Base-by-base conservation (phyloP, 2,329 filamentous ascomycete species). In the Pleoardoris graminearum region DNA sequence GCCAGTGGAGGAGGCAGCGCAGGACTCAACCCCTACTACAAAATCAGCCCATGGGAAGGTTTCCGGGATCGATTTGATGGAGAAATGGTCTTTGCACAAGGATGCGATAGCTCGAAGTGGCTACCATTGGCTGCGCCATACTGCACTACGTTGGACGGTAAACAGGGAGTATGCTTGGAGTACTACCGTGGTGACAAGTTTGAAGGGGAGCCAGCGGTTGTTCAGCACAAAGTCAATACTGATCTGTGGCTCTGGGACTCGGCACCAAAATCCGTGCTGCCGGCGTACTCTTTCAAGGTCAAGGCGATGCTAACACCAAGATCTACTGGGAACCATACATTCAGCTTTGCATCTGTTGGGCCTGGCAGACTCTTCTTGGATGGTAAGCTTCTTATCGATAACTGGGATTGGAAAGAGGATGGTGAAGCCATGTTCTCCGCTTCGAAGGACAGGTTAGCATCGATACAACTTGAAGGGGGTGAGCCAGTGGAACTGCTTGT, bases 191-290 rank as follows among this genome's bases (percentile, higher is more conserved):
- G 85, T 4, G 85, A 88, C 58, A 78, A 81, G 52, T 87, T 88
- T 56, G 71, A 83, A 51, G 84, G 84, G 1, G 68, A 76, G 19
- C 82, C 85, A 8, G 76, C 79, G 0, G 76, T 85, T 14, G 76
- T 81, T 2, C 84, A 88, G 64, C 78, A 79, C 45, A 80, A 85
- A 56, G 79, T 76, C 7, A 86, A 85, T 62, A 87, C 85, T 0
- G 85, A 88, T 64, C 78, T 88, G 1, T 88, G 86, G 76, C 77
- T 89, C 2, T 88, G 85, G 85, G 86, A 89, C 60, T 88, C 85
- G 3, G 85, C 84, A 0, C 86, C 85, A 5, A 76, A 78, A 19
- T 76, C 85, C 54, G 79, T 86, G 12, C 81, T 85, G 0, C 83
- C 83, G 0, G 80, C 84, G 48, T 88, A 84, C 79, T 88, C 85